Conservation (phyloP, 805 yeast genomes). For the Candida hungchunana region DNA sequence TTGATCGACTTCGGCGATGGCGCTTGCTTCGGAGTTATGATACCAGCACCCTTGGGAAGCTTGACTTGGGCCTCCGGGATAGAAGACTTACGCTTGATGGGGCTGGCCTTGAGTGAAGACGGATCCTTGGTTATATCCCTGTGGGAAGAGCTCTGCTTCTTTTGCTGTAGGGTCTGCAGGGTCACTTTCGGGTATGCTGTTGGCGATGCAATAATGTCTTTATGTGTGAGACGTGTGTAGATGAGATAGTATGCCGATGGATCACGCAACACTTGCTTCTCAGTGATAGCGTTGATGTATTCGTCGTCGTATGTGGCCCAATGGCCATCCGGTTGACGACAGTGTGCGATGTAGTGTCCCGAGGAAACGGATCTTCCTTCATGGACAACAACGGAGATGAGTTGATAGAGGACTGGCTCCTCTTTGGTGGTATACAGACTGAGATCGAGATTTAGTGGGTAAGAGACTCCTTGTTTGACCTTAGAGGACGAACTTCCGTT, state of each 20-base stretch:
- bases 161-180: neutral
- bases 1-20: conserved; percentile 4
- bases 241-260: conserved; percentile 88
- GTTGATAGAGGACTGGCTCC: conserved; percentile 57
- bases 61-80: neutral
- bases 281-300: conserved; percentile 67
- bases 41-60: neutral
- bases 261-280: conserved; percentile 70
- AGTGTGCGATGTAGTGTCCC: conserved; percentile 90
- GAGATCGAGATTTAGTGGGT: conserved; percentile 73
- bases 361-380: conserved; percentile 90
- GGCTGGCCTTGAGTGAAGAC: conserved; percentile 1
- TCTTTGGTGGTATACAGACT: conserved; percentile 51
- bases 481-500: conserved; percentile 76
- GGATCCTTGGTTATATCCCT: neutral
- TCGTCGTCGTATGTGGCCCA: conserved; percentile 98
- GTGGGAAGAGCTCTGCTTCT: neutral
- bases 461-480: conserved; percentile 80
- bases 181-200: neutral
- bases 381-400: conserved; percentile 83
- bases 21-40: neutral
- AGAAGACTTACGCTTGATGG: neutral
- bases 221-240: conserved; percentile 73
- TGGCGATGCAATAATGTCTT: conserved; percentile 25
- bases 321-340: conserved; percentile 85